A percentile compares a stretch with the other conserved stretches of the same genome.
Evolutionary conservation across 2,329 filamentous ascomycete species (phyloP).

Genomic region (Whalleya microplaca): DNA sequence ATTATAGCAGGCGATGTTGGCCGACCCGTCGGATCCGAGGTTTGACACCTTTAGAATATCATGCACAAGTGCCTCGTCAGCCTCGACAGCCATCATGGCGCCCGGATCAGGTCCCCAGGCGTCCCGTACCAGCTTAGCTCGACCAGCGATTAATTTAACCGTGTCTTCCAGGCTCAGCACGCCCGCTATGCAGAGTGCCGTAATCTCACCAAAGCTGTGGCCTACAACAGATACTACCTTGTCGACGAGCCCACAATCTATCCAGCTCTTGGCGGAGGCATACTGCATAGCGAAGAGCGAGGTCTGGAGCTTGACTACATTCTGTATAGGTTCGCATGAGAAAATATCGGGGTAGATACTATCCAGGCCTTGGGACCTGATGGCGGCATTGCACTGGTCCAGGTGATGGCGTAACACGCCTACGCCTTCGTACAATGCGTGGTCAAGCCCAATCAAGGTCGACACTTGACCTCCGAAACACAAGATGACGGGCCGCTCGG

Average conservation of each 20-base stretch:
- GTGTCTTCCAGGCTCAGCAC: constrained; percentile 37
- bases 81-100: constrained; percentile 45
- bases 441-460: constrained; percentile 36
- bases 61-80: constrained; percentile 30
- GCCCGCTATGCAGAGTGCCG: constrained; percentile 42
- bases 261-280: constrained; percentile 40
- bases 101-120: constrained; percentile 42
- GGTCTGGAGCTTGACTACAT: constrained; percentile 41
- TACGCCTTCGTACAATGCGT: constrained; percentile 34
- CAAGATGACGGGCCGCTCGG: constrained; percentile 38
- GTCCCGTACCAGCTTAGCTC: constrained; percentile 38
- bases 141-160: constrained; percentile 32
- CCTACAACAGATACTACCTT: constrained; percentile 38
- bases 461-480: constrained; percentile 42
- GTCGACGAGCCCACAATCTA: constrained; percentile 38
- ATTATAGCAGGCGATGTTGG: constrained; percentile 52
- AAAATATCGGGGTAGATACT: constrained; percentile 42
- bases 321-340: constrained; percentile 21
- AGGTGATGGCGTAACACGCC: constrained; percentile 32
- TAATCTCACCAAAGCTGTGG: constrained; percentile 48
- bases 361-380: constrained; percentile 16
- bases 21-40: not conserved
- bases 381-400: constrained; percentile 22
- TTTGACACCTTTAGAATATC: constrained; percentile 24
- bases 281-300: constrained; percentile 46